Evolutionary conservation across 257 asterid genomes (phyloP).

Genomic region (Rehmannia glutinosa): DNA sequence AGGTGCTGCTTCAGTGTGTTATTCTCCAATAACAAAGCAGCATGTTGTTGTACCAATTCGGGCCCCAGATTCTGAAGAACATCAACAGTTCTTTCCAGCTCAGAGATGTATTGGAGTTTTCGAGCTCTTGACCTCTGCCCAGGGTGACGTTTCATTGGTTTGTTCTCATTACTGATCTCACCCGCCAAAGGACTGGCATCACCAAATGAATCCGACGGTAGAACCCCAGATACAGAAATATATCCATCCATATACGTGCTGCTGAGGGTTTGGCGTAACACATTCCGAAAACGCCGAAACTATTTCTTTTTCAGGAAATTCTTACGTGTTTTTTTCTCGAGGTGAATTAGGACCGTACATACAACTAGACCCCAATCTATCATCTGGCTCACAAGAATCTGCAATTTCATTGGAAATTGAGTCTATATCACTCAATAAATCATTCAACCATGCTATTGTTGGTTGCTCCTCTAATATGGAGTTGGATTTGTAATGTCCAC

Average conservation of each 20-base stretch:
- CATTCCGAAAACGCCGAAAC: slow-evolving; percentile 63
- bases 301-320: slow-evolving; percentile 48
- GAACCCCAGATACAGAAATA: slow-evolving; percentile 33
- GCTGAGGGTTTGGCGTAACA: slow-evolving; percentile 44
- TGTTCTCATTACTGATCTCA: slow-evolving; percentile 35
- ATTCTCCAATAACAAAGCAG: slow-evolving; percentile 63
- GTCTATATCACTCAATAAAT: slow-evolving; percentile 57
- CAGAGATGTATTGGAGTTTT: slow-evolving; percentile 76
- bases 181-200: slow-evolving; percentile 30
- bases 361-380: slow-evolving; percentile 46
- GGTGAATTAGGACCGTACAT: slow-evolving; percentile 85
- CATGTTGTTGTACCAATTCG: slow-evolving; percentile 58
- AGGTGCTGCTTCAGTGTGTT: slow-evolving; percentile 63
- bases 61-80: slow-evolving; percentile 61
- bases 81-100: slow-evolving; percentile 66
- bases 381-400: slow-evolving; percentile 39
- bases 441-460: slow-evolving; percentile 67
- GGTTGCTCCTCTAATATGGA: slow-evolving; percentile 55
- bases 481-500: slow-evolving; percentile 40
- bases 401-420: slow-evolving; percentile 31
- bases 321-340: slow-evolving; percentile 46
- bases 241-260: slow-evolving; percentile 38
- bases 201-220: slow-evolving; percentile 24
- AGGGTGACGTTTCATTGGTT: slow-evolving; percentile 59
- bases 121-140: slow-evolving; percentile 84